Evolutionary conservation across 352 stramenopile species (phyloP).

Genomic region (Aphanomyces euteiches): DNA sequence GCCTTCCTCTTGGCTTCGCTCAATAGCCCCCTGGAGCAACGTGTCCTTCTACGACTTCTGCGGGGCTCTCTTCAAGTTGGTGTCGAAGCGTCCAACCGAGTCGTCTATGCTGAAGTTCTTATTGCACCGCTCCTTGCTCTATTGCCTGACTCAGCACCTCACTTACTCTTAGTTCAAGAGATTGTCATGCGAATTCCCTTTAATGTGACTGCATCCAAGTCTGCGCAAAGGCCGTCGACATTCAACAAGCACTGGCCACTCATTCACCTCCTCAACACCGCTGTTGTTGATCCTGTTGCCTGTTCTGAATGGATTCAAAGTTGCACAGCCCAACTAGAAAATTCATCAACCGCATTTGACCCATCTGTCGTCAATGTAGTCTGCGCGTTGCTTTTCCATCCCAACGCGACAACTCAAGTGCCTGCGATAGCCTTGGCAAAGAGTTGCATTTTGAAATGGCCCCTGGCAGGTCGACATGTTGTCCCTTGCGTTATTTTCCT

Average conservation of each 20-base stretch:
- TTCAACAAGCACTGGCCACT: slow-evolving; percentile 9
- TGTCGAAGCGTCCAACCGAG: slow-evolving; percentile 13
- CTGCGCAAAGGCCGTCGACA: not conserved
- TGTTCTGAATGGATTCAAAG: not conserved
- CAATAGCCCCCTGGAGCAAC: slow-evolving; percentile 4
- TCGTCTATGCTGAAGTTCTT: slow-evolving; percentile 56
- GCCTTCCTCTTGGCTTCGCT: slow-evolving; percentile 11
- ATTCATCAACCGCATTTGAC: not conserved
- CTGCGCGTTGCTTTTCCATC: slow-evolving; percentile 17
- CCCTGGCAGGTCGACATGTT: slow-evolving; percentile 41
- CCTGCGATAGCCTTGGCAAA: slow-evolving; percentile 9
- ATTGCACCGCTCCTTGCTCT: slow-evolving; percentile 53
- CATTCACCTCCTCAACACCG: not conserved
- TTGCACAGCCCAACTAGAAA: not conserved
- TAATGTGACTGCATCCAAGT: not conserved
- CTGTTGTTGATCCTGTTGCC: not conserved
- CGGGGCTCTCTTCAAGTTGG: not conserved
- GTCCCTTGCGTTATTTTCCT: slow-evolving; percentile 63
- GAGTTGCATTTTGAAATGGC: slow-evolving; percentile 36
- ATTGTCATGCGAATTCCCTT: slow-evolving; percentile 35
- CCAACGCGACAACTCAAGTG: not conserved
- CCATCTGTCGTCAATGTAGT: slow-evolving; percentile 1
- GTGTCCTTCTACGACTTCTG: slow-evolving; percentile 3
- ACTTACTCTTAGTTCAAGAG: slow-evolving; percentile 39
- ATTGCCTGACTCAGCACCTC: slow-evolving; percentile 39